Percentiles rank a stretch among this genome's conserved stretches.
Evolutionary conservation across 495 filamentous ascomycete genomes (phyloP).

Genomic region (Gamarada debralockiae): DNA sequence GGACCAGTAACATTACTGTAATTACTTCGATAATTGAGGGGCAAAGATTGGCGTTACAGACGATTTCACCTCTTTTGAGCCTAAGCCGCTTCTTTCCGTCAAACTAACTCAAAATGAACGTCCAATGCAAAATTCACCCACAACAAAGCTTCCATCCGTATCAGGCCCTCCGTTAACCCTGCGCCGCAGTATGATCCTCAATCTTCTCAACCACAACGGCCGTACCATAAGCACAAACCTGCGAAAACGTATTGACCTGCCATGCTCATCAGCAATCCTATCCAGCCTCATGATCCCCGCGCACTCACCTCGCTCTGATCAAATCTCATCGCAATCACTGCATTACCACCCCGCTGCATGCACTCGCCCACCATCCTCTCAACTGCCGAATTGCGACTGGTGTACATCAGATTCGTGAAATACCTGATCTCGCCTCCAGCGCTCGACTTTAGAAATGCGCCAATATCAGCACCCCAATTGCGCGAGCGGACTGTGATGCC

Average conservation of each 20-base stretch:
- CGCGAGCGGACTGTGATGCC: slow-evolving; percentile 55
- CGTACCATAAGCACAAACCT: slow-evolving; percentile 58
- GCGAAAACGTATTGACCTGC: slow-evolving; percentile 40
- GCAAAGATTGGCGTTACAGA: too few relatives aligned
- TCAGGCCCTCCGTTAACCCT: neutral
- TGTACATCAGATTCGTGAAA: slow-evolving; percentile 55
- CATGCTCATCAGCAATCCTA: slow-evolving; percentile 15
- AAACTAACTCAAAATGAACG: too few relatives aligned
- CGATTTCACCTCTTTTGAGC: too few relatives aligned
- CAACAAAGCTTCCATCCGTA: neutral
- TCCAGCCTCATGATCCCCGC: neutral
- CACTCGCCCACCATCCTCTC: slow-evolving; percentile 51
- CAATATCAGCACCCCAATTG: slow-evolving; percentile 44
- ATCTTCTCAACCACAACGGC: slow-evolving; percentile 49
- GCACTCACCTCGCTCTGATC: slow-evolving; percentile 43
- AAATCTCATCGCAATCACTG: slow-evolving; percentile 53
- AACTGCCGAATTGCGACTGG: slow-evolving; percentile 50
- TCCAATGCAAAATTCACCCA: too few relatives aligned
- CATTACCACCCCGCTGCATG: slow-evolving; percentile 54
- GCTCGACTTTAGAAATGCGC: slow-evolving; percentile 44
- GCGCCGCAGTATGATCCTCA: slow-evolving; percentile 16
- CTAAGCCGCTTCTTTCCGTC: too few relatives aligned
- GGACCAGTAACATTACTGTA: too few relatives aligned
- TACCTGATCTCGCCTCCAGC: slow-evolving; percentile 54
- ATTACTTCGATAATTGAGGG: too few relatives aligned